phyloP scores from a whole-genome alignment of 495 filamentous ascomycete species.

The Hypomontagnella submonticulosa region DNA sequence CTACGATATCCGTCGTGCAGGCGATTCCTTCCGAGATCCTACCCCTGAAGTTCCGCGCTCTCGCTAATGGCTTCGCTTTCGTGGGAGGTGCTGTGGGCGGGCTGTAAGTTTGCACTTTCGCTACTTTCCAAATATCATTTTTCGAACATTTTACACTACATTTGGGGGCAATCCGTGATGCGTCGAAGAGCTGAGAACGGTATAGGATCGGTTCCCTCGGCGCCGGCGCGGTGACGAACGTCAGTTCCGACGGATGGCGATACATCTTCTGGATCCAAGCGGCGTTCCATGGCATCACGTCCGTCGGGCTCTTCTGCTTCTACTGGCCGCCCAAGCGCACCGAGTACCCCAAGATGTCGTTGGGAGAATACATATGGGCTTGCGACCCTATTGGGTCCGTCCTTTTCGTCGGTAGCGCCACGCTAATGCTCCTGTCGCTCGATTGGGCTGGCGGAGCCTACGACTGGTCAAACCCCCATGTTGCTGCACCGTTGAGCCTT shows the following conservation, averaged over 20 bases:
- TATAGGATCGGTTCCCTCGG: constrained; percentile 57
- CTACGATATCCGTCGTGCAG: constrained; percentile 64
- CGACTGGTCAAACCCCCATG: constrained; percentile 59
- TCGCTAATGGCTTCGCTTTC: constrained; percentile 63
- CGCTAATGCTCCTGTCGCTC: constrained; percentile 61
- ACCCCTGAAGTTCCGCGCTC: constrained; percentile 63
- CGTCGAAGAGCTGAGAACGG: background rate
- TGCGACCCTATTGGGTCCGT: constrained; percentile 64
- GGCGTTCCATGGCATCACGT: constrained; percentile 59
- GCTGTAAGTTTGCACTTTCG: constrained; percentile 49
- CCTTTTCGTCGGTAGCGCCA: constrained; percentile 60
- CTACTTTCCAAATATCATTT: background rate
- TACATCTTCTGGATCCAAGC: constrained; percentile 71
- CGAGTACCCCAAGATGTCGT: constrained; percentile 56
- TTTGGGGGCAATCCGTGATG: too few species aligned
- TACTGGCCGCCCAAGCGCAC: constrained; percentile 59
- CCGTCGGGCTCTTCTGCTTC: constrained; percentile 60
- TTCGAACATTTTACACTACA: too few species aligned
- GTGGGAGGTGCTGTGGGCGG: constrained; percentile 61
- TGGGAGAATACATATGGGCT: constrained; percentile 59
- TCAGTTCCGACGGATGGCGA: constrained; percentile 59
- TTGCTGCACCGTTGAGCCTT: constrained; percentile 59
- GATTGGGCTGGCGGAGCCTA: constrained; percentile 66
- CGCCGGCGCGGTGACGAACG: constrained; percentile 64
- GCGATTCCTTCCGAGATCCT: constrained; percentile 66